phyloP scores from a whole-genome alignment of 2,329 filamentous ascomycete species.

The Colletotrichum aenigma region DNA sequence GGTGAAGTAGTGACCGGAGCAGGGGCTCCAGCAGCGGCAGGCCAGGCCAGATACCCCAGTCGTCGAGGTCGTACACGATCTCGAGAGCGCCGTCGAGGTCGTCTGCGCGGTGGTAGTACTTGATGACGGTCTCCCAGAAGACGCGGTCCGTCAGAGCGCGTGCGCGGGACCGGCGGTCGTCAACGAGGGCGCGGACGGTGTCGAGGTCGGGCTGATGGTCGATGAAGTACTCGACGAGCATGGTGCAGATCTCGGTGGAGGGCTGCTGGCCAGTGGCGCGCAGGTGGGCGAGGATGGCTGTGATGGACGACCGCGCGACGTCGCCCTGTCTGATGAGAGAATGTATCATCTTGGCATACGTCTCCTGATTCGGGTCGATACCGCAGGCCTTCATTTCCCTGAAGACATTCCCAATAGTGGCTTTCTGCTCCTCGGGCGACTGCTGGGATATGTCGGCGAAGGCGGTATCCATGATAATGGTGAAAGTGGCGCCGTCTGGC shows the following conservation, averaged over 20 bases:
- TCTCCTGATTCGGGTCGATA: conserved; percentile 63
- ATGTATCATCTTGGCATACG: conserved; percentile 75
- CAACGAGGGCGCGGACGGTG: conserved; percentile 65
- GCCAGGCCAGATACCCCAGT: conserved; percentile 29
- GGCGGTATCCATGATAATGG: conserved; percentile 69
- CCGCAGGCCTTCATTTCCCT: conserved; percentile 60
- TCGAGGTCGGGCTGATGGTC: conserved; percentile 61
- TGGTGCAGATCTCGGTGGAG: conserved; percentile 74
- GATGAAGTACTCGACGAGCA: conserved; percentile 73
- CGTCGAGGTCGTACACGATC: conserved; percentile 50
- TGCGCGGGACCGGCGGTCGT: conserved; percentile 40
- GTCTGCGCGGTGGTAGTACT: conserved; percentile 13
- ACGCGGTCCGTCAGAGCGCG: conserved; percentile 26
- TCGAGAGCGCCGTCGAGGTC: conserved; percentile 21
- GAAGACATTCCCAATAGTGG: conserved; percentile 59
- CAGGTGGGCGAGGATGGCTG: conserved; percentile 69
- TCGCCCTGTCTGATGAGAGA: conserved; percentile 55
- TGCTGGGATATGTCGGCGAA: conserved; percentile 45
- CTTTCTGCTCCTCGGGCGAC: conserved; percentile 53
- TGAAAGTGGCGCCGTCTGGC: conserved; percentile 74
- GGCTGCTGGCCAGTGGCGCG: conserved; percentile 52
- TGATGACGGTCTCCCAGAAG: conserved; percentile 23
- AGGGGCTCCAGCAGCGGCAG: conserved; percentile 20
- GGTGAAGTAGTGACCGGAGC: conserved; percentile 8
- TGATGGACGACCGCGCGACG: conserved; percentile 53